A percentile compares a stretch with the other conserved stretches of the same genome.
These are phyloP conservation scores for Boletus sensibilis DNA, from an alignment of 768 basidiomycete genomes.

Conservation along the genomic window DNA sequence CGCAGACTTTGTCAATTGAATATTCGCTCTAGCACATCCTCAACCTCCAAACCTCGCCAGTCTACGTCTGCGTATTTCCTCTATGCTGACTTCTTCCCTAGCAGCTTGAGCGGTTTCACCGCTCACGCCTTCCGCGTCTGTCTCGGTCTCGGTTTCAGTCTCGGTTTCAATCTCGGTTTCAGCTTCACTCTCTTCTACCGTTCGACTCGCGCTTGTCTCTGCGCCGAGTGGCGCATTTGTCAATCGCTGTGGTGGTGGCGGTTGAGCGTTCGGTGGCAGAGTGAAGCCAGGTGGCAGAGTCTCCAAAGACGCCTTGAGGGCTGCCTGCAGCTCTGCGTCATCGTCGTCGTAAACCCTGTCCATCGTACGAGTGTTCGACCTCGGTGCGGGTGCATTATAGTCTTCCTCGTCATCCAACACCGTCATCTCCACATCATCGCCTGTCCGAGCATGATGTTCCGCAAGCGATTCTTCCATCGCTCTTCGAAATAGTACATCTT, in stretches of 20 bases:
- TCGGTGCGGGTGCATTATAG: background rate
- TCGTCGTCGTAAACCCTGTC: conserved; percentile 78
- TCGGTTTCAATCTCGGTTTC: conserved; percentile 40
- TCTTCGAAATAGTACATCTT: conserved; percentile 56
- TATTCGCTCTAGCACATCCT: conserved; percentile 1
- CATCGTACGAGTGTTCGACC: conserved; percentile 3
- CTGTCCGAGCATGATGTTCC: conserved; percentile 15
- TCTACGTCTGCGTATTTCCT: conserved; percentile 65
- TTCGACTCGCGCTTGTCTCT: conserved; percentile 10
- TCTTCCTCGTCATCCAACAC: conserved; percentile 30
- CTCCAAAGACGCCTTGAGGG: conserved; percentile 79
- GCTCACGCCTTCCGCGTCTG: conserved; percentile 21
- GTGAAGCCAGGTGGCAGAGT: conserved; percentile 53
- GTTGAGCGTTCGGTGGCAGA: conserved; percentile 27
- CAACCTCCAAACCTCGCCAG: conserved; percentile 62
- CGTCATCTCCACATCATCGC: conserved; percentile 20
- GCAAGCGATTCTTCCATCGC: conserved; percentile 33
- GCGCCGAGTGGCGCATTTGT: conserved; percentile 1
- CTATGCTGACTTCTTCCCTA: conserved; percentile 47
- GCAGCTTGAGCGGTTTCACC: conserved; percentile 8
- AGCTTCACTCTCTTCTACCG: conserved; percentile 12
- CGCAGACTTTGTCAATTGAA: background rate
- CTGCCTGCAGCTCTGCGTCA: conserved; percentile 84
- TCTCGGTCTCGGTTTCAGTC: conserved; percentile 38
- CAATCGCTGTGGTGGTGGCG: conserved; percentile 18